phyloP scores from a whole-genome alignment of 148 eudicot genomes.

The Salicornia ramosissima region DNA sequence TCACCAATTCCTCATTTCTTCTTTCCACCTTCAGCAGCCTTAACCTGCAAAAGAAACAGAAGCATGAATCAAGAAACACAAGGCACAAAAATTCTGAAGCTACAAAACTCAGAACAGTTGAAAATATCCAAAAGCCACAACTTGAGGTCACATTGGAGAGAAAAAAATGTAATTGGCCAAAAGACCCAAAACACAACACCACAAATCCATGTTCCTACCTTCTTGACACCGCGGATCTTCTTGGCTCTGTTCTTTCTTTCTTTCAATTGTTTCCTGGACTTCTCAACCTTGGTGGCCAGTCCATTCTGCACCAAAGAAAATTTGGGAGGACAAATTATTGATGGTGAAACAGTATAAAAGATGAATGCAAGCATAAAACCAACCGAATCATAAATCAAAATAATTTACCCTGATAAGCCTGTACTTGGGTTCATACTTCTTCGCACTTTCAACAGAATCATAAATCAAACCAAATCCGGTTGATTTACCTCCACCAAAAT shows the following conservation, averaged over 20 bases:
- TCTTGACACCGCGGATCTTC: slow-evolving; percentile 88
- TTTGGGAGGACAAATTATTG: background rate
- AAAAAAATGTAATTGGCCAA: no score
- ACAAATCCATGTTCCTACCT: slow-evolving; percentile 32
- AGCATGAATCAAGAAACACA: background rate
- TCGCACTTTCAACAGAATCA: slow-evolving; percentile 71
- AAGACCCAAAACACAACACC: no score
- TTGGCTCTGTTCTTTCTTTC: slow-evolving; percentile 80
- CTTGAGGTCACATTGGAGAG: no score
- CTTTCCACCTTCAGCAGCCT: slow-evolving; percentile 63
- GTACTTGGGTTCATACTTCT: slow-evolving; percentile 79
- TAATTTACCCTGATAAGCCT: slow-evolving; percentile 73
- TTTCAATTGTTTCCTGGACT: slow-evolving; percentile 79
- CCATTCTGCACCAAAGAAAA: slow-evolving; percentile 46
- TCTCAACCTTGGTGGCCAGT: slow-evolving; percentile 67
- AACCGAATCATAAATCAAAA: background rate
- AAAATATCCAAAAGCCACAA: background rate
- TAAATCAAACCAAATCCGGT: slow-evolving; percentile 81
- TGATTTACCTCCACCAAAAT: slow-evolving; percentile 85
- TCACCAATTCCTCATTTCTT: slow-evolving; percentile 36
- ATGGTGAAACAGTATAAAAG: background rate
- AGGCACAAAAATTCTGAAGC: background rate
- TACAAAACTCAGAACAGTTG: background rate
- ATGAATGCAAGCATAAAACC: background rate
- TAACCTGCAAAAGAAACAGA: slow-evolving; percentile 31